A percentile compares a stretch with the other conserved stretches of the same genome.
Conservation (phyloP, 225 moss, liverwort and hornwort genomes). For the Anthoceros angustus region DNA sequence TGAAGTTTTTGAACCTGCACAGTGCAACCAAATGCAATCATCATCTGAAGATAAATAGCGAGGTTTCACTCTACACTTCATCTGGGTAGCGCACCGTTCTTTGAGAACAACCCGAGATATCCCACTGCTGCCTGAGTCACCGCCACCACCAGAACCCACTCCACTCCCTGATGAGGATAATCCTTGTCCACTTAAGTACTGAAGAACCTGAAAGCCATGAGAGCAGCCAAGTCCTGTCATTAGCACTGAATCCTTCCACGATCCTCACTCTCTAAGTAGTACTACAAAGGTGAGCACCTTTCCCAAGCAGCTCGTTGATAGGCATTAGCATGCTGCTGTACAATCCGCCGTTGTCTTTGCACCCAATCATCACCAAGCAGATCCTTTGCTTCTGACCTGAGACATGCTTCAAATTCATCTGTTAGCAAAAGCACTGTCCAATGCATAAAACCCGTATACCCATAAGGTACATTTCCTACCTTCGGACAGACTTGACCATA, state of each 20-base stretch:
- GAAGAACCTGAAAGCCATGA: slow-evolving; percentile 28
- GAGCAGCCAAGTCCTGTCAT: neutral
- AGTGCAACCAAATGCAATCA: neutral
- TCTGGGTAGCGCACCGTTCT: slow-evolving; percentile 24
- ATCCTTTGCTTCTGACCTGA: slow-evolving; percentile 60
- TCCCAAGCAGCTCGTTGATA: slow-evolving; percentile 63
- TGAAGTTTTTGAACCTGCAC: slow-evolving; percentile 54
- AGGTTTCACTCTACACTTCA: neutral
- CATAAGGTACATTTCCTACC: slow-evolving; percentile 20
- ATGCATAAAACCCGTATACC: neutral
- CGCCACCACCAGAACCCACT: slow-evolving; percentile 42
- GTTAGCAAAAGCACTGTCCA: slow-evolving; percentile 3
- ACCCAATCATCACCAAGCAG: slow-evolving; percentile 77
- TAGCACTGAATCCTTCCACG: neutral
- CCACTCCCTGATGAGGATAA: slow-evolving; percentile 42
- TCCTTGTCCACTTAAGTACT: slow-evolving; percentile 50
- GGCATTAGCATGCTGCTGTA: slow-evolving; percentile 61
- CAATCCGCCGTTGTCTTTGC: slow-evolving; percentile 65
- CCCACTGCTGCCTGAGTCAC: slow-evolving; percentile 32
- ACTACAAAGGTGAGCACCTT: slow-evolving; percentile 24
- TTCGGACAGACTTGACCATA: slow-evolving; percentile 59
- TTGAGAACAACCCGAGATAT: slow-evolving; percentile 56
- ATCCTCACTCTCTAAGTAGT: neutral
- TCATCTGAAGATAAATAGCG: neutral
- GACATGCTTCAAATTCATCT: neutral